Conservation (phyloP, 129 eudicot species). For the Kitagawia praeruptora region DNA sequence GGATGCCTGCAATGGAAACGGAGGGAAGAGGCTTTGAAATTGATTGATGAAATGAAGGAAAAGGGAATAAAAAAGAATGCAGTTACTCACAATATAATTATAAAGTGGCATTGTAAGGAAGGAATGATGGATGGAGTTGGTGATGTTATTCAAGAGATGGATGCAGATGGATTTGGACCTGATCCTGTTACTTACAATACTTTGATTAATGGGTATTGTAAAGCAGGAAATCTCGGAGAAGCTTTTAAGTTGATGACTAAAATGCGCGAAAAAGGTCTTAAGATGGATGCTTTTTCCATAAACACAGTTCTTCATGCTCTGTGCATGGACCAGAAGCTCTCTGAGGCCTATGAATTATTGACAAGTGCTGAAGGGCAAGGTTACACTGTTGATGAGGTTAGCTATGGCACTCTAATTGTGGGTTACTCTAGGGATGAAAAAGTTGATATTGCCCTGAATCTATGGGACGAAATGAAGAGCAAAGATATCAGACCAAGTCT, state of each 20-base stretch:
- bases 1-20: constrained; percentile 41
- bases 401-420: constrained; percentile 72
- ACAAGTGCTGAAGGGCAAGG: constrained; percentile 40
- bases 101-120: constrained; percentile 70
- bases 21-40: constrained; percentile 38
- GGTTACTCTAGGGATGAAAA: constrained; percentile 60
- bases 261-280: constrained; percentile 57
- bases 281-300: constrained; percentile 60
- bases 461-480: constrained; percentile 83
- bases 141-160: constrained; percentile 42
- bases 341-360: constrained; percentile 58
- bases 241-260: constrained; percentile 48
- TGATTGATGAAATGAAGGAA: constrained; percentile 63
- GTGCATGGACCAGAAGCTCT: constrained; percentile 49
- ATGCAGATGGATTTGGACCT: constrained; percentile 44
- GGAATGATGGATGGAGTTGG: constrained; percentile 63
- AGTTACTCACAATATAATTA: constrained; percentile 59
- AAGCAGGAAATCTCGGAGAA: constrained; percentile 47
- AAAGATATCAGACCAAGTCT: constrained; percentile 45
- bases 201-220: constrained; percentile 56
- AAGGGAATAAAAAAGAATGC: constrained; percentile 47
- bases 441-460: constrained; percentile 40
- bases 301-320: constrained; percentile 57
- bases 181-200: constrained; percentile 74
- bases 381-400: constrained; percentile 63